Base-by-base conservation (phyloP, 2,329 filamentous ascomycete genomes). In the Calonectria pseudoreteaudii region DNA sequence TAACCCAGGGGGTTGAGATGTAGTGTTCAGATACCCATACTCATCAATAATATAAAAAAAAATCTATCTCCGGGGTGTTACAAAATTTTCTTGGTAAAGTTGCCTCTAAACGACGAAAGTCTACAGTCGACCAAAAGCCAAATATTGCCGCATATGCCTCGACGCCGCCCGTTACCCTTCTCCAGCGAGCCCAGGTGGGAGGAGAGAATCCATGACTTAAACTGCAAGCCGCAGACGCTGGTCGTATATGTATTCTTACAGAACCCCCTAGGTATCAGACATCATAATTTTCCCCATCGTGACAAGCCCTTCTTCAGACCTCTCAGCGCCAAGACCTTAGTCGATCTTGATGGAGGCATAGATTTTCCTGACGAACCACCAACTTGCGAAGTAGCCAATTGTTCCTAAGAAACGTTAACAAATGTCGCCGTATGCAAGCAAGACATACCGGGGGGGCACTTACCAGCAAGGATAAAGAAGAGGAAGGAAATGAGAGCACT, bases 291-390 rank as follows among this genome's bases (percentile, higher is more conserved):
- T 70, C 65, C 69, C 70, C 64, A 67, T 79, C 72, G 36, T 71
- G 66, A 53, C 56, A 66, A 52, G 36, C 60, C 68, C 70, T 56
- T 74, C 53, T 30, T 65, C 34, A 64, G 47, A 58, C 52, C 56
- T 74, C 49, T 68, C 50, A 30, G 52, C 34, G 56, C 31, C 30
- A 26, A n/a, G 26, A 52, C 4, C 73, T 84, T 87, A 99, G 83
- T 99, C 97, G 77, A 99, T 95, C 89, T 99, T 99, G 87, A 99
- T 98, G n/a, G 96, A 98, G 30, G 92, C 88, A 85, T 99, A 99
- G 75, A 99, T 99, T 84, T 94, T 96, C 78, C 94, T 92, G 68
- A 98, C 94, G 83, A 99, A 99, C 83, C 94, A 91, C 95, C 96
- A 98, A 83, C 95, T 97, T 11, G 97, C 92, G 80, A 98, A 95